Evolutionary conservation across 2,329 filamentous ascomycete genomes (phyloP), one percentile per base, ranked within the genome.

Genomic region (Microsporum canis): DNA sequence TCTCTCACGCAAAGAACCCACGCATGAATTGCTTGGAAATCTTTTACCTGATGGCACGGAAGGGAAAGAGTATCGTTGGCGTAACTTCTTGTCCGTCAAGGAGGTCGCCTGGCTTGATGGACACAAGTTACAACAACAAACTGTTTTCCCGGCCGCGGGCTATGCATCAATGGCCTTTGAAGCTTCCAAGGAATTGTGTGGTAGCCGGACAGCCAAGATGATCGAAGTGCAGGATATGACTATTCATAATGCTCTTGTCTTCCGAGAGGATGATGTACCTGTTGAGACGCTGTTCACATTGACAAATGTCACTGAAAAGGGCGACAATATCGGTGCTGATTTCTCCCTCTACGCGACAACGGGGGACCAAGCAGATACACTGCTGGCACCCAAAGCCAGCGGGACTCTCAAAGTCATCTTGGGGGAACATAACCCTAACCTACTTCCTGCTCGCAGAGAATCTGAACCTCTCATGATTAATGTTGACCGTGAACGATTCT

Each of bases 51-150:
- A 67, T 33, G 10, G 43, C 10, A 62, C 38, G 38, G 12, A 60
- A 23, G n/a, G 57, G 23, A 7, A 12, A 23, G 68, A 68, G 45
- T 69, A 70, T 0, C 64, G 61, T 27, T 75, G 69, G 68, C 58
- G 67, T 7, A 71, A 70, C 14, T 23, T 67, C n/a, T 36, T 75
- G 5, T 61, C 63, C 1, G 17, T 67, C 2, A 45, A 61, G 0
- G 68, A 73, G 33, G 38, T 69, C 0, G 65, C 69, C 0, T 75
- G 72, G 73, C 55, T 76, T 6, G 51, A 43, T 8, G 70, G 68
- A 17, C 73, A 76, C 60, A 56, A 65, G 8, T 58, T 76, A 3
- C 65, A 69, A n/a, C 64, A 61, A 5, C 65, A 68, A 17, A 65
- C 68, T n/a, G 63, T 76, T 1, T 73, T 70, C 38, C 73, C 73